phyloP scores from a whole-genome alignment of 345 rosid genomes.

The Populus alba region DNA sequence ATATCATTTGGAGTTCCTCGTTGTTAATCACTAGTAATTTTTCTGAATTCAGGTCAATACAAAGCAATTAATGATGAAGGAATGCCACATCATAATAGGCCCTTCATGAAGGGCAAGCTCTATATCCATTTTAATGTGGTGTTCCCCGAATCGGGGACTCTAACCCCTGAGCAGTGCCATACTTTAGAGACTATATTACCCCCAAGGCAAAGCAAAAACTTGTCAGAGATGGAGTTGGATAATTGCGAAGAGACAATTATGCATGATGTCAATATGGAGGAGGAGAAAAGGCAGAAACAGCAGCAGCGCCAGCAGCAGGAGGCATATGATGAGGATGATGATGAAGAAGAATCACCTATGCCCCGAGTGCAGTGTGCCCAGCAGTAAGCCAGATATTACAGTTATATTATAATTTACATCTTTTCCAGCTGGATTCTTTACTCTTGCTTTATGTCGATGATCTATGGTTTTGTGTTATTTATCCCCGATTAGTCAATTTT shows the following conservation, averaged over 20 bases:
- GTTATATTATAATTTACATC: not conserved
- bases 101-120: constrained; percentile 75
- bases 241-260: constrained; percentile 76
- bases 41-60: constrained; percentile 42
- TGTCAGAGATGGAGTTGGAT: constrained; percentile 68
- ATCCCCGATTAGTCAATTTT: not conserved
- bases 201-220: constrained; percentile 38
- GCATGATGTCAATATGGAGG: constrained; percentile 67
- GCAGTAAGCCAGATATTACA: constrained; percentile 27
- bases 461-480: not conserved
- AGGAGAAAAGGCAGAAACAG: constrained; percentile 37
- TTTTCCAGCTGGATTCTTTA: not conserved
- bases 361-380: constrained; percentile 69
- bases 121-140: constrained; percentile 65
- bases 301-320: constrained; percentile 42
- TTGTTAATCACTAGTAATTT: not conserved
- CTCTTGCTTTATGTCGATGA: not conserved
- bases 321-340: constrained; percentile 64
- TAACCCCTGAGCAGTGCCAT: constrained; percentile 53
- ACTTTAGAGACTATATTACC: constrained; percentile 50
- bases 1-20: not conserved
- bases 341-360: constrained; percentile 26
- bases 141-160: constrained; percentile 44
- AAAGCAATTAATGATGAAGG: constrained; percentile 77
- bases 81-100: constrained; percentile 66